Evolutionary conservation across 495 filamentous ascomycete genomes (phyloP), one percentile per base, ranked within the genome.

Genomic region (Tuber calosporum): DNA sequence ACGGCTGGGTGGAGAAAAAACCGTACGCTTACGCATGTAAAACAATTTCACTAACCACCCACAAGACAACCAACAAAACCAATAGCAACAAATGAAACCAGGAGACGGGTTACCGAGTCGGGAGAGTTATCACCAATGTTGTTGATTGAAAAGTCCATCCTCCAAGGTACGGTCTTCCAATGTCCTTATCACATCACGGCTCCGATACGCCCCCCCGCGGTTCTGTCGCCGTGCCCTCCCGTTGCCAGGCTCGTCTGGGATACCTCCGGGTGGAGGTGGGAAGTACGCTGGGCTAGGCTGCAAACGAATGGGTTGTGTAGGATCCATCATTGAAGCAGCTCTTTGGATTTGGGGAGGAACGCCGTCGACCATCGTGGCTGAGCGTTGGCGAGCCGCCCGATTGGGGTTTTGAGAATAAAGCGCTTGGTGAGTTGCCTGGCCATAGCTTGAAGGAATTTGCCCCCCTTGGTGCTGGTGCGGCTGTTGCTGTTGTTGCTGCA

Each of bases 241-340:
- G 41, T 86, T 81, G 43, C 84, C 87, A 37, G 86, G 82, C 75
- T 92, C 89, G 17, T 90, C 81, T 15, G 84, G 83, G 19, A 84
- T 82, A 70, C 86, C 86, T 58, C 84, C 95, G 3, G 92, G 88
- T n/a, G 94, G 94, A 13, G 95, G 95, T 22, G 95, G 96, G 78
- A 97, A 98, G 82, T 99, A 99, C 11, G 96, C 96, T 2, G 96
- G 96, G 73, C 93, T 97, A 8, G 96, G 96, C 81, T 99, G 96
- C 53, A 97, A 83, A 66, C 96, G 87, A 80, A 99, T 98, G 0
- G 96, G 96, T 43, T 93, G 92, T 73, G 88, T 97, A 7, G 96
- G 96, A 81, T 99, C 94, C 69, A 99, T 89, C 82, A 97, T 95
- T 81, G 93, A 96, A 17, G 94, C 94, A n/a, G 98, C 95, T 73